phyloP scores from a whole-genome alignment of 106 monocot genomes.

The Apostasia ramifera region DNA sequence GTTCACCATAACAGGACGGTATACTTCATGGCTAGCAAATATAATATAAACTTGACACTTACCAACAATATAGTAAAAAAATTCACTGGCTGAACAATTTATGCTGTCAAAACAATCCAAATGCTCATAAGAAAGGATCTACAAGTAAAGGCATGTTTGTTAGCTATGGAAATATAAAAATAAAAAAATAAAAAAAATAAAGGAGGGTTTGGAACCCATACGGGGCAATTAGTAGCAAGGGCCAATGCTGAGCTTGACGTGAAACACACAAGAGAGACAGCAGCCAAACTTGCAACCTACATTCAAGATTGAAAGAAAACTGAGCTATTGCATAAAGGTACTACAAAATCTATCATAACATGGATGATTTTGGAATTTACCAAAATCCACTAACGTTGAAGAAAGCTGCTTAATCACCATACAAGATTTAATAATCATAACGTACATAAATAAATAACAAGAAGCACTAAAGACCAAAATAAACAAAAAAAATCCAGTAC shows the following conservation, averaged over 20 bases:
- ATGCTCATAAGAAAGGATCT: conserved; percentile 49
- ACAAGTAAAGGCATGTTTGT: conserved; percentile 19
- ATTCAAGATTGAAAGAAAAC: not conserved
- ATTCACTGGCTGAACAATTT: conserved; percentile 41
- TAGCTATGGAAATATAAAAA: not conserved
- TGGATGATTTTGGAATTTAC: not conserved
- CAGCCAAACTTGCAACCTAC: conserved; percentile 90
- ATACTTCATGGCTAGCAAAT: not conserved
- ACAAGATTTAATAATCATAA: not conserved
- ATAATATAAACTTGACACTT: conserved; percentile 9
- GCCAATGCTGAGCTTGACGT: conserved; percentile 56
- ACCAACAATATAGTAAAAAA: conserved; percentile 72
- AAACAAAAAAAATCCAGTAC: not conserved
- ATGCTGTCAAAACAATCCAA: conserved; percentile 18
- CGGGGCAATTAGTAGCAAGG: conserved; percentile 65
- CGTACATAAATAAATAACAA: not conserved
- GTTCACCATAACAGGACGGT: too few relatives aligned
- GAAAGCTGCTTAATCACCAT: not conserved
- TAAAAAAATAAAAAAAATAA: not conserved
- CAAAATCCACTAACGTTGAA: not conserved
- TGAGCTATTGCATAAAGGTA: not conserved
- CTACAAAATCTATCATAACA: not conserved
- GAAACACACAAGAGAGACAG: conserved; percentile 74
- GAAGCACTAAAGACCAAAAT: not conserved
- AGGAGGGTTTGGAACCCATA: conserved; percentile 21